Evolutionary conservation across 2,329 filamentous ascomycete species (phyloP).

Genomic region (Chrysoporthe austroafricana): DNA sequence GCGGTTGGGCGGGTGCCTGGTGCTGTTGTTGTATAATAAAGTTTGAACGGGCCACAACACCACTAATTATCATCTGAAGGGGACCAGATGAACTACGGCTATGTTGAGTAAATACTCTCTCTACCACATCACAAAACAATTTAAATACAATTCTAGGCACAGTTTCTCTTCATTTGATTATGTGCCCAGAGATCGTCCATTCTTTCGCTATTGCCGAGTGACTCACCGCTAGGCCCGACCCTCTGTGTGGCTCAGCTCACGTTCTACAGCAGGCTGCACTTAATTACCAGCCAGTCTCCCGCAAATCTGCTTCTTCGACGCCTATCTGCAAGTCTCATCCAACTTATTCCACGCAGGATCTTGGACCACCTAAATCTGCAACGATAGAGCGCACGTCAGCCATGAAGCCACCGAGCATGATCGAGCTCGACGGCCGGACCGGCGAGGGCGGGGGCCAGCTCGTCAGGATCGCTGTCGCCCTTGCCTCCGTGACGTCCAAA

Average conservation of each 20-base stretch:
- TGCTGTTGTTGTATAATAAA: no score
- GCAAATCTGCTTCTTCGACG: background rate
- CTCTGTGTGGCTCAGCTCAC: background rate
- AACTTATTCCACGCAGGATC: background rate
- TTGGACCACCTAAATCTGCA: background rate
- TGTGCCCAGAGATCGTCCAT: background rate
- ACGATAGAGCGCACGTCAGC: background rate
- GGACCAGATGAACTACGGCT: no score
- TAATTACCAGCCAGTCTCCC: background rate
- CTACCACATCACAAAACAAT: no score
- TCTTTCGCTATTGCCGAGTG: background rate
- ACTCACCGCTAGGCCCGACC: background rate
- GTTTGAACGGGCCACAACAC: no score
- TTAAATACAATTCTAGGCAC: background rate
- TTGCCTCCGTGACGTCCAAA: constrained; percentile 59
- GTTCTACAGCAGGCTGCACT: background rate
- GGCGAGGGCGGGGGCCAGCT: constrained; percentile 68
- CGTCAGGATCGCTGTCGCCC: constrained; percentile 57
- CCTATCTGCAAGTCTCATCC: background rate
- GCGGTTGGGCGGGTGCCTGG: no score
- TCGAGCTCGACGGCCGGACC: constrained; percentile 58
- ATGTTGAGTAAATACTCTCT: no score
- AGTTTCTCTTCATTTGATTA: background rate
- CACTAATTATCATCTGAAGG: no score
- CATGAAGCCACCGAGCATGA: constrained; percentile 36